These are phyloP conservation scores for Daedaleopsis sinensis DNA, from an alignment of 768 basidiomycete species.

Conservation along the genomic window DNA sequence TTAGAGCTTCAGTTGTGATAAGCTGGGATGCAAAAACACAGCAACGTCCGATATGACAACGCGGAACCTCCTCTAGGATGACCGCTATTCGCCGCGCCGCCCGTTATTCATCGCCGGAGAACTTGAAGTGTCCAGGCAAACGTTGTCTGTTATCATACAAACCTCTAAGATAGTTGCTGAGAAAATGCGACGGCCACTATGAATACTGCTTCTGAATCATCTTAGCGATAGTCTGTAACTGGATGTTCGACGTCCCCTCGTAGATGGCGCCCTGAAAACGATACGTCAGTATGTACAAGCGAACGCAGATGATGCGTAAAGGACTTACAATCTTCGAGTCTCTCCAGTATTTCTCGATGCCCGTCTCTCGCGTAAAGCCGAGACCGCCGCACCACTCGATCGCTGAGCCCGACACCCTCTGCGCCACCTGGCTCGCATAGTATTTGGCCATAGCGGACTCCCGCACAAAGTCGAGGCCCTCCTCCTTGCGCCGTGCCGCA, in stretches of 20 bases:
- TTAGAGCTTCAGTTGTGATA: too few species aligned
- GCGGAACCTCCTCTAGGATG: too few species aligned
- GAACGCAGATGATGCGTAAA: not conserved
- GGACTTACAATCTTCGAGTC: constrained; percentile 91
- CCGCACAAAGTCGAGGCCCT: constrained; percentile 82
- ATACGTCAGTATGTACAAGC: constrained; percentile 11
- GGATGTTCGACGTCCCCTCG: constrained; percentile 98
- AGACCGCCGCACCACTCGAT: constrained; percentile 97
- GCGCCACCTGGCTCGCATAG: constrained; percentile 86
- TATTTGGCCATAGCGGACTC: constrained; percentile 99
- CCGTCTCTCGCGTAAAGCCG: constrained; percentile 91
- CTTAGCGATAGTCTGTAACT: constrained; percentile 94
- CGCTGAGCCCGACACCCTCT: constrained; percentile 82
- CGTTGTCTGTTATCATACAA: not conserved
- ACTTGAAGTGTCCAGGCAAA: too few species aligned
- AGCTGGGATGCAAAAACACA: too few species aligned
- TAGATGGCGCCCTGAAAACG: constrained; percentile 78
- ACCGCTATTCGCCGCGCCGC: too few species aligned
- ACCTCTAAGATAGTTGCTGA: not conserved
- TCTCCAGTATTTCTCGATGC: constrained; percentile 95
- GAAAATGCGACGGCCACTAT: constrained; percentile 27
- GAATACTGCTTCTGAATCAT: constrained; percentile 86
- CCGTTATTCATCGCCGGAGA: too few species aligned
- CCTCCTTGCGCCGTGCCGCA: constrained; percentile 93
- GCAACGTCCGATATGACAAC: too few species aligned